These are phyloP conservation scores for Pichia deserticola DNA, from an alignment of 805 yeast genomes.

Conservation along the genomic window DNA sequence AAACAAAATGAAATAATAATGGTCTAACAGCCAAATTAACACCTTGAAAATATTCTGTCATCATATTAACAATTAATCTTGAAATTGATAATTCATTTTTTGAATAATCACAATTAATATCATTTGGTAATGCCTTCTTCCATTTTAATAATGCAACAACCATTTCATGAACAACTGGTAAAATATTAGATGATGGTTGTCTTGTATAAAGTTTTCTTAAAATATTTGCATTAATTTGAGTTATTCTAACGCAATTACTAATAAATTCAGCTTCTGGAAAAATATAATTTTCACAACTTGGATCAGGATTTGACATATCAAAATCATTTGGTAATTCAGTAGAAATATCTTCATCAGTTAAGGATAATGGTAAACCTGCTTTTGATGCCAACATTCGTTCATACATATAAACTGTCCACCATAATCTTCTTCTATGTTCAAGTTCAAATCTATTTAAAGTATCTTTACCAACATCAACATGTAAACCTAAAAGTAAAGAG, in stretches of 20 bases:
- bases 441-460: conserved; percentile 42
- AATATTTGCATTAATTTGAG: conserved; percentile 71
- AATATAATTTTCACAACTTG: conserved; percentile 55
- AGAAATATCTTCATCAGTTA: conserved; percentile 76
- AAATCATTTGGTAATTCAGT: conserved; percentile 70
- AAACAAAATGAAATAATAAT: conserved; percentile 65
- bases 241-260: conserved; percentile 68
- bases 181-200: conserved; percentile 68
- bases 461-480: conserved; percentile 73
- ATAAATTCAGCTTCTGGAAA: conserved; percentile 76
- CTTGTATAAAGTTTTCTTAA: conserved; percentile 63
- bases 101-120: conserved; percentile 56
- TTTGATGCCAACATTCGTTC: conserved; percentile 73
- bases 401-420: conserved; percentile 36
- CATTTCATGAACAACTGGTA: conserved; percentile 64
- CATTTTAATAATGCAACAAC: conserved; percentile 61
- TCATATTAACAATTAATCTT: conserved; percentile 61
- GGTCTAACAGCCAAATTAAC: conserved; percentile 75
- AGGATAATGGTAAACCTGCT: conserved; percentile 71
- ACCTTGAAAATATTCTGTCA: conserved; percentile 81
- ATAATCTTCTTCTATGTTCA: conserved; percentile 38
- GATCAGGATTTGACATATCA: conserved; percentile 55
- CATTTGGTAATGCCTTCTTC: conserved; percentile 59
- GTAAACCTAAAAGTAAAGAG: conserved; percentile 68
- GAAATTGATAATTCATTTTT: conserved; percentile 48